Base-by-base conservation (phyloP, 169 alveolate species). In the Eimeria sp. region DNA sequence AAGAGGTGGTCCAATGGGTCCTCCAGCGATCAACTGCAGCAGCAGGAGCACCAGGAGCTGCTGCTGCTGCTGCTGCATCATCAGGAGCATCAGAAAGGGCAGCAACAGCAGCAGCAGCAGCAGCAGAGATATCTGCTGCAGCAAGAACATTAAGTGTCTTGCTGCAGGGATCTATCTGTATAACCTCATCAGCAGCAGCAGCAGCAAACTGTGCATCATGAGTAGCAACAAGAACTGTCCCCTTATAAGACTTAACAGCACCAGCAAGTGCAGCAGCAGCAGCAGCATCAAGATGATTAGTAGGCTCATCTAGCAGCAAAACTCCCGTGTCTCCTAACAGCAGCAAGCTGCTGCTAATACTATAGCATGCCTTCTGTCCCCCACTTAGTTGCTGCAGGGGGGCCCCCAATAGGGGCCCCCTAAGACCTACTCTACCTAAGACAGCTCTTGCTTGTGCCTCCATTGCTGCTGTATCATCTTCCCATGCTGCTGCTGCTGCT, bases 241-340 rank as follows among this genome's bases (percentile, higher is more conserved):
- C 98, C 14, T 70, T 88, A 80, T 57, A 97, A 57, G 75, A 82
- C 20, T 87, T 95, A 34, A 97, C 93, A 40, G 97, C 96, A 14
- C 43, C 45, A 58, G 95, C 96, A 40, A 97, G 78, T 13, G 95
- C 94, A 49, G 92, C 96, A 92, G 93, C 80, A 25, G 92, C 95
- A 51, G 98, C 99, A 92, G 98, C 96, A 97, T 99, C 99, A 70
- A 99, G 96, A 96, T 98, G 99, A 95, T 98, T 99, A 11, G 99
- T 98, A 5, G 99, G 99, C 89, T 99, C 99, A 95, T 99, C 99
- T 88, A 99, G 97, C 94, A 99, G 97, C 61, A 99, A 95, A 73
- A 98, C 97, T 25, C 94, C 94, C 9, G 27, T 30, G 27, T 30
- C 61, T 18, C 94, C 94, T 63, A 57, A 1, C 82, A 63, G 70